Evolutionary conservation across 2,329 filamentous ascomycete genomes (phyloP), one percentile per base, ranked within the genome.

Genomic region (Arthrobotrys sinensis): DNA sequence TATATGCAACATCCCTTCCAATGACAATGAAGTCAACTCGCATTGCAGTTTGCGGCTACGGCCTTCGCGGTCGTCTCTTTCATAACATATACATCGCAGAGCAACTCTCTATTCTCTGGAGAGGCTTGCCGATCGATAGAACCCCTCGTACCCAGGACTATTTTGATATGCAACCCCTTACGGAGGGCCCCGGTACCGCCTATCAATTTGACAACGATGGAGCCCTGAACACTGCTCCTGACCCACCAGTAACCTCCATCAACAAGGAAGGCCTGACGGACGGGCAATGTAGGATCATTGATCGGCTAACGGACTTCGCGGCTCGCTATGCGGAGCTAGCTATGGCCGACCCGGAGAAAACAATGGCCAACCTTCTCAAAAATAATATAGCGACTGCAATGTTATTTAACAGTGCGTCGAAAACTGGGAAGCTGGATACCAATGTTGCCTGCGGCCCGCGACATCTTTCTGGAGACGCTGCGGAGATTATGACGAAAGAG

Each of bases 121-220:
- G 36, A 40, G 63, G 46, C 4, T 19, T 40, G 40, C 32, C 45
- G 4, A 16, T 66, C 16, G 63, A 66, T 38, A 53, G n/a, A 53
- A 53, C 63, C 3, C 63, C 63, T 2, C 63, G 45, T 11, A 66
- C 63, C 28, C 63, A 66, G 21, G 63, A 66, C 46, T 50, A 52
- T 50, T 66, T 38, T n/a, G 63, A 66, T 10, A 24, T 40, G n/a
- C 46, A 52, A 10, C 12, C 63, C 28, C 28, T 21, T 11, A 14
- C 32, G 1, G 32, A 52, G 11, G 63, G 46, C 1, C 46, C 34
- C 19, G 46, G 45, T 40, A 43, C 46, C 14, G 46, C 63, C 11
- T 66, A 40, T 52, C 63, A 66, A 24, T 66, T 24, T 21, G 63
- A 12, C 7, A 16, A 8, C 19, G 19, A 52, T 50, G 45, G 45